Evolutionary conservation across 78 protist species (phyloP), one percentile per base, ranked within the genome.

Genomic region (Bodo saltans): DNA sequence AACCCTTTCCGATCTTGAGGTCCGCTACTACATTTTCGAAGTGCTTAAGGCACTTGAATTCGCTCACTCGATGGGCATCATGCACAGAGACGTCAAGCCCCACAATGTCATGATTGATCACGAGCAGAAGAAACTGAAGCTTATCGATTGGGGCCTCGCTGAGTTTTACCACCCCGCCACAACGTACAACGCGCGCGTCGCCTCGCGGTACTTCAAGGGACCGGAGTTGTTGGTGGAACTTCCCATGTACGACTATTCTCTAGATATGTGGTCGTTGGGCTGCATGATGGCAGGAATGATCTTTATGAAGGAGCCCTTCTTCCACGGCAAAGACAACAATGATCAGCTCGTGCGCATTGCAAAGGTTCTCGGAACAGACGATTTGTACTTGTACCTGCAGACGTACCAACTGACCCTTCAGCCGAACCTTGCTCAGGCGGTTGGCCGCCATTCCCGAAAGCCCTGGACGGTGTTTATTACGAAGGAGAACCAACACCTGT

Each of bases 101-200:
- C 87, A 83, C 12, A 98, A 99, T 80, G 95, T 98, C 71, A 97
- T 99, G 98, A 97, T 98, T 82, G 99, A 99, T 79, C 99, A 95
- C 83, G 88, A 85, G 47, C 90, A 92, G 83, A 68, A 94, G 28
- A 79, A 89, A 88, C 88, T 97, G 40, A 79, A 97, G 42, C 92
- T 97, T 30, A 97, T 97, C 79, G 99, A 98, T 78, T 98, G 99
- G 98, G 99, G 99, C 4, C 86, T 98, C 41, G 99, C 99, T 12
- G 99, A 98, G 83, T 98, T 96, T 86, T 98, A 97, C 86, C 98
- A 93, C 76, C 98, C 95, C 3, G 92, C 89, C 69, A 76, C 68
- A 29, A 97, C 93, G 73, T 98, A 97, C 91, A 98, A 98, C 86
- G 99, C 97, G 32, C 92, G 99, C 37, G 99, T 98, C 37, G 99